phyloP scores from a whole-genome alignment of 78 protist genomes.

The Diacronema lutheri region DNA sequence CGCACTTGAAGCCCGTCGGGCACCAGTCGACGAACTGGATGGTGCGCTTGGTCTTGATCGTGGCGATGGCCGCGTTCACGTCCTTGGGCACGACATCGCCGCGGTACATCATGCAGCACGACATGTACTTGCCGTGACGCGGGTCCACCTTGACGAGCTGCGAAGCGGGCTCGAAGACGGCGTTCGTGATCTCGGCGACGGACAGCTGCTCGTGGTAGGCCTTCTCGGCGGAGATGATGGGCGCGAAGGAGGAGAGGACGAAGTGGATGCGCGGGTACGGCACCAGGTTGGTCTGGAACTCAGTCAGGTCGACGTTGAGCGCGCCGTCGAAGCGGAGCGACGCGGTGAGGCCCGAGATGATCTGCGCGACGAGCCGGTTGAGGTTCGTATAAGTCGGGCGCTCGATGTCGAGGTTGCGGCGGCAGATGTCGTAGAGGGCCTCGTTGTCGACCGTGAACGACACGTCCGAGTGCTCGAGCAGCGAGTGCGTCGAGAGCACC shows the following conservation, averaged over 20 bases:
- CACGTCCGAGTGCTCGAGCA: conserved; percentile 96
- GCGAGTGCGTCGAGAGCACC: conserved; percentile 90
- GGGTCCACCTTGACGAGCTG: conserved; percentile 98
- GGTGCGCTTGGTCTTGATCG: conserved; percentile 97
- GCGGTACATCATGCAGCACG: conserved; percentile 98
- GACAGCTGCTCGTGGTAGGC: conserved; percentile 96
- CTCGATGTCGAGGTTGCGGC: conserved; percentile 95
- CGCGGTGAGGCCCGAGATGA: conserved; percentile 93
- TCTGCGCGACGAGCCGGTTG: conserved; percentile 96
- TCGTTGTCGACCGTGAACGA: too few species aligned
- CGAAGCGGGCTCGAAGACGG: conserved; percentile 98
- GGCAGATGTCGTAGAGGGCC: conserved; percentile 95
- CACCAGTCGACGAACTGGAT: too few species aligned
- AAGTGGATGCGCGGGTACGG: conserved; percentile 92
- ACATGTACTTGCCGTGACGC: too few species aligned
- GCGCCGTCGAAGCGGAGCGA: too few species aligned
- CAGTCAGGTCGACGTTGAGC: conserved; percentile 97
- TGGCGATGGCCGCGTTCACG: too few species aligned
- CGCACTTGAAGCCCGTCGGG: too few species aligned
- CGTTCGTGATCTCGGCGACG: conserved; percentile 94
- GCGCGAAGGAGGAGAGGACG: conserved; percentile 91
- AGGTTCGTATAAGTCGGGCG: conserved; percentile 97
- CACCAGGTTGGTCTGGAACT: conserved; percentile 98
- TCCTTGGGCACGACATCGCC: conserved; percentile 99
- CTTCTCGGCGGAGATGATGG: conserved; percentile 92